These are phyloP conservation scores for Prunus mira DNA, from an alignment of 306 rosid species.

Conservation along the genomic window DNA sequence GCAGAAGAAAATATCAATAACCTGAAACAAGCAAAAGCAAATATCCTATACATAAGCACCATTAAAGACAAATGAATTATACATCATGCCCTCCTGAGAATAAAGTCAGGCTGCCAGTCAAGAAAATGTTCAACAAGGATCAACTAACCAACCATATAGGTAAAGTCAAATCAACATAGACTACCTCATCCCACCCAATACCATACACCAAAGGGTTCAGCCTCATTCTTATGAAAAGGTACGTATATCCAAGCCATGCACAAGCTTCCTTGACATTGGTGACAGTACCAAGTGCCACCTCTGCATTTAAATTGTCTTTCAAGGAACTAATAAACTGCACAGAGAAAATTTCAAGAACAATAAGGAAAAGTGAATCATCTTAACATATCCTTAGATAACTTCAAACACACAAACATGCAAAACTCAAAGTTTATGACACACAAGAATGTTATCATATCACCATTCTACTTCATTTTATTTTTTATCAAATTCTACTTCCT, in stretches of 20 bases:
- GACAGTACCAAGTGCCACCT: constrained; percentile 97
- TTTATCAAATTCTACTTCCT: too few relatives aligned
- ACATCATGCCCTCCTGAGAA: not conserved
- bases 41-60: constrained; percentile 20
- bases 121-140: not conserved
- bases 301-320: constrained; percentile 97
- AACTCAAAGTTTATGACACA: not conserved
- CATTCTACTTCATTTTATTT: too few relatives aligned
- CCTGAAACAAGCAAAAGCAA: constrained; percentile 13
- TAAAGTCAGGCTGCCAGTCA: not conserved
- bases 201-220: constrained; percentile 94
- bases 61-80: not conserved
- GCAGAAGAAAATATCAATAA: constrained; percentile 10
- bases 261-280: constrained; percentile 98
- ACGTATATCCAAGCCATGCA: constrained; percentile 99
- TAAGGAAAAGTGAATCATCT: not conserved
- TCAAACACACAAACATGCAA: not conserved
- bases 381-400: not conserved
- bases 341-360: constrained; percentile 7
- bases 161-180: not conserved
- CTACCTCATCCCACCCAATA: constrained; percentile 97
- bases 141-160: not conserved
- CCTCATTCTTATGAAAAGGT: constrained; percentile 95
- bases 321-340: constrained; percentile 86
- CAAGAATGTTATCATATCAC: not conserved